phyloP scores from a whole-genome alignment of 1,284 basidiomycete species.

The Wallemia ichthyophaga region DNA sequence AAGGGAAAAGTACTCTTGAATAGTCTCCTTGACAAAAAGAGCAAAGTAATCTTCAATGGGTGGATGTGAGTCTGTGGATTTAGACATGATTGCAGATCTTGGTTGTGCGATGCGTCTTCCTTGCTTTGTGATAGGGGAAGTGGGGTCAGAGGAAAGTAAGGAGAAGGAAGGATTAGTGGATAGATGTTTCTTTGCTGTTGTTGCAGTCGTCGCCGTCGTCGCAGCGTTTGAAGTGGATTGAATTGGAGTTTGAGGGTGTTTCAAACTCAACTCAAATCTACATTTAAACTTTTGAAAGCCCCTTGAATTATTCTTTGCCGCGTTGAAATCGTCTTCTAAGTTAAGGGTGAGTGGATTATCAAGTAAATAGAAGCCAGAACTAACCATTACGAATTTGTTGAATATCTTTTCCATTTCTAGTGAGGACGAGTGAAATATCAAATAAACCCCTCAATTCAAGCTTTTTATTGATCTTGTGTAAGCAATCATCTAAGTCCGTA shows the following conservation, averaged over 20 bases:
- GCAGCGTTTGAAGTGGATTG: not conserved
- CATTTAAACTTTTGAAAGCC: not conserved
- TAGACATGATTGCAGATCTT: not conserved
- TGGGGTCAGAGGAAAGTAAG: not conserved
- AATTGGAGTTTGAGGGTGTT: not conserved
- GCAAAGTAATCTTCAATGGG: not conserved
- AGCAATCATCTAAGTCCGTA: not conserved
- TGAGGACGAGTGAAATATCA: not conserved
- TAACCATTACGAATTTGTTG: not conserved
- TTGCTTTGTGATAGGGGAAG: not conserved
- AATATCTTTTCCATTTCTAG: not conserved
- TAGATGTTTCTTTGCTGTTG: not conserved
- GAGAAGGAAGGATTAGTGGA: not conserved
- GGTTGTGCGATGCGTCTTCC: not conserved
- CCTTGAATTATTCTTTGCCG: not conserved
- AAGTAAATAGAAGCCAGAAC: too few species aligned
- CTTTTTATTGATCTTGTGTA: not conserved
- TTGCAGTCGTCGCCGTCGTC: not conserved
- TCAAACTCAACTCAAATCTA: not conserved
- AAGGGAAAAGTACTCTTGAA: not conserved
- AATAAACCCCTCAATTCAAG: not conserved
- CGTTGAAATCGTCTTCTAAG: not conserved
- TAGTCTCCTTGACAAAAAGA: not conserved
- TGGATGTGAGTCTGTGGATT: not conserved
- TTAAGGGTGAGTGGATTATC: too few species aligned